A percentile compares a stretch with the other conserved stretches of the same genome.
Evolutionary conservation across 2,329 filamentous ascomycete genomes (phyloP).

Genomic region (Cladophialophora immunda): DNA sequence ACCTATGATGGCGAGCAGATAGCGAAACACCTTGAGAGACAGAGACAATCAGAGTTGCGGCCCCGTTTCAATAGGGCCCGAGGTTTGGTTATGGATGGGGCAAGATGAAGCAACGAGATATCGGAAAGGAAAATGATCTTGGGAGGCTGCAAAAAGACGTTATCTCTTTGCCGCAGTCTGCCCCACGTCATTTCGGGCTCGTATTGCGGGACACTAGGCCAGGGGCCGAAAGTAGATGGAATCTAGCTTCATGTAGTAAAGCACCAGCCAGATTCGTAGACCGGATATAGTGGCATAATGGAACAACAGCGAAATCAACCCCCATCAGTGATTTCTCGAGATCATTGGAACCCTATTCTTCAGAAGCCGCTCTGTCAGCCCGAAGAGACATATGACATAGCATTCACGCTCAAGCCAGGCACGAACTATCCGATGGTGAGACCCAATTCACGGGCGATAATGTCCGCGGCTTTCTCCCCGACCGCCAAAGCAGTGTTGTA

Average conservation of each 20-base stretch:
- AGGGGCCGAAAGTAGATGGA: neutral
- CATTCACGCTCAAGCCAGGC: neutral
- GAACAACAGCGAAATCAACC: too few species aligned
- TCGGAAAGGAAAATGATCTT: neutral
- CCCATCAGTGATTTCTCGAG: too few species aligned
- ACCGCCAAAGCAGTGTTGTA: conserved; percentile 57
- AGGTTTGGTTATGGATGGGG: neutral
- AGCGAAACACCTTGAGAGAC: conserved; percentile 24
- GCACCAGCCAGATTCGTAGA: too few species aligned
- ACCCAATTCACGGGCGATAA: conserved; percentile 44
- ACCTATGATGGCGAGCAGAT: conserved; percentile 55
- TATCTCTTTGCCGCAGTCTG: neutral
- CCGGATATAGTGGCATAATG: too few species aligned
- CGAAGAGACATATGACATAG: too few species aligned
- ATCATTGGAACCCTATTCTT: too few species aligned
- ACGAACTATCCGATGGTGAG: neutral
- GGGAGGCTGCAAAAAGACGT: neutral
- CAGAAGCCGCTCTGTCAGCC: neutral
- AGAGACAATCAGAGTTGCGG: conserved; percentile 11
- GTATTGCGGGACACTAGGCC: neutral
- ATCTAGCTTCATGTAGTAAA: neutral
- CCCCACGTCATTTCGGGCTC: conserved; percentile 1
- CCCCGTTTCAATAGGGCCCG: neutral
- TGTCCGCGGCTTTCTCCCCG: conserved; percentile 52
- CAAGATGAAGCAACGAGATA: neutral